phyloP scores from a whole-genome alignment of 139 green algal genomes.

The Closterium sp. region DNA sequence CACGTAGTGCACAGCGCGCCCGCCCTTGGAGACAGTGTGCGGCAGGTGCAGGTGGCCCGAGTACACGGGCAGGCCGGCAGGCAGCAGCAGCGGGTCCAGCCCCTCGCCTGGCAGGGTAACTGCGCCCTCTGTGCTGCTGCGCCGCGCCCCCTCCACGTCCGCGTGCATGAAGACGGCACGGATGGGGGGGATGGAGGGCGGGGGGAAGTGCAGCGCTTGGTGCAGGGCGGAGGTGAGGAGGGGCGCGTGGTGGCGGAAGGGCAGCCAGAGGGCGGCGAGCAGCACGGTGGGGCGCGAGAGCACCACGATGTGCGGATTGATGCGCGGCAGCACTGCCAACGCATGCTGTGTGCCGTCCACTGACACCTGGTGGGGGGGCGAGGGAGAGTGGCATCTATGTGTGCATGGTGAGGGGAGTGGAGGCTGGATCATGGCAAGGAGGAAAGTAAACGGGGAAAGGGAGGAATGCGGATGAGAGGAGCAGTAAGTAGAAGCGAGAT shows the following conservation, averaged over 20 bases:
- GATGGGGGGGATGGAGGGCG: constrained; percentile 32
- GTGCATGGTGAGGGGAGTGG: no score
- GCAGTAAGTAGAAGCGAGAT: background rate
- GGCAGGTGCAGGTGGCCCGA: constrained; percentile 94
- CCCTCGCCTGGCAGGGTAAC: constrained; percentile 73
- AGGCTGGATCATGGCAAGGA: no score
- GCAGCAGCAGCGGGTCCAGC: constrained; percentile 71
- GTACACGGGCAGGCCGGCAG: constrained; percentile 67
- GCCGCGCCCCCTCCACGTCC: constrained; percentile 71
- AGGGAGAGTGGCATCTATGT: background rate
- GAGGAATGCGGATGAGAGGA: no score
- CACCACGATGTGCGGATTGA: constrained; percentile 61
- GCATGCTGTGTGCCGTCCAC: constrained; percentile 71
- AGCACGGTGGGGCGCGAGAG: constrained; percentile 72
- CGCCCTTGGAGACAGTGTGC: constrained; percentile 63
- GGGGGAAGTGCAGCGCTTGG: background rate
- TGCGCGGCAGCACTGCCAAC: constrained; percentile 69
- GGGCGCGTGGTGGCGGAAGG: constrained; percentile 68
- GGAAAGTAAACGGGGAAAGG: no score
- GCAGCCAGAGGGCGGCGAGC: constrained; percentile 81
- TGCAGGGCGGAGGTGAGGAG: constrained; percentile 60
- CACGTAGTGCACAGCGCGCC: constrained; percentile 67
- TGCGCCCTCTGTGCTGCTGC: constrained; percentile 78
- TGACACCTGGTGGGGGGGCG: constrained; percentile 59
- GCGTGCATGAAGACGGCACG: constrained; percentile 84